A percentile compares a stretch with the other conserved stretches of the same genome.
phyloP scores from a whole-genome alignment of 2,329 filamentous ascomycete genomes.

The Madurella fahalii region DNA sequence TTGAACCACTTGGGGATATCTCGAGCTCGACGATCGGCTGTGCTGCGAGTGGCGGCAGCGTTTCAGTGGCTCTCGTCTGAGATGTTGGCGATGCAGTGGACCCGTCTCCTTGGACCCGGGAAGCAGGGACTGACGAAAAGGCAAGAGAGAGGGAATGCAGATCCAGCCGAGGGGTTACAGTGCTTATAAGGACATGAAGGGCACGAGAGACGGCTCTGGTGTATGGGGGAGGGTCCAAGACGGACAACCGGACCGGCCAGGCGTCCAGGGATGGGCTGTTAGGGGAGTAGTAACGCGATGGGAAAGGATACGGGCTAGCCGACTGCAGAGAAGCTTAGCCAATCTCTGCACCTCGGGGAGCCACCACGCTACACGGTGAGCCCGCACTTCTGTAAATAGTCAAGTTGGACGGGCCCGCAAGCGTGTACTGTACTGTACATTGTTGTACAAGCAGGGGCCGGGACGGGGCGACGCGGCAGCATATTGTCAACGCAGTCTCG shows the following conservation, averaged over 20 bases:
- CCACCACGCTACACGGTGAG: slow-evolving; percentile 13
- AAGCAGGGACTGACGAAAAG: slow-evolving; percentile 15
- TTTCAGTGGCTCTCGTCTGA: slow-evolving; percentile 12
- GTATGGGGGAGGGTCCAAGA: slow-evolving; percentile 14
- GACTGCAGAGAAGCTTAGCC: slow-evolving; percentile 25
- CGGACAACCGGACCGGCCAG: slow-evolving; percentile 25
- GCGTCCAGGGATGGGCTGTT: slow-evolving; percentile 9
- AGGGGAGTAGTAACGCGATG: slow-evolving; percentile 9
- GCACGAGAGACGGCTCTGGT: slow-evolving; percentile 9
- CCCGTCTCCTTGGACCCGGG: slow-evolving; percentile 20
- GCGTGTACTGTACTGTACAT: neutral
- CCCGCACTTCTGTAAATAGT: slow-evolving; percentile 24
- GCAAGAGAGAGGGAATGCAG: slow-evolving; percentile 8
- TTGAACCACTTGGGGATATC: slow-evolving; percentile 11
- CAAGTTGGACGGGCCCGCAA: neutral
- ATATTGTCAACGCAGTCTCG: slow-evolving; percentile 21
- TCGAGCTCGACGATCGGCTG: slow-evolving; percentile 6
- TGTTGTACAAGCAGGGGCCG: slow-evolving; percentile 4
- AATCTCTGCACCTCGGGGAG: slow-evolving; percentile 17
- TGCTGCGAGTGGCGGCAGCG: slow-evolving; percentile 9
- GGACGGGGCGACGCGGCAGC: slow-evolving; percentile 22
- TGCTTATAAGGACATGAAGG: slow-evolving; percentile 20
- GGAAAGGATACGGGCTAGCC: slow-evolving; percentile 13
- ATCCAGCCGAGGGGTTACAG: slow-evolving; percentile 14
- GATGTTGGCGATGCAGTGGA: slow-evolving; percentile 16